These are phyloP conservation scores for Ophiocordyceps unilateralis DNA, from an alignment of 2,329 filamentous ascomycete species.

Conservation along the genomic window DNA sequence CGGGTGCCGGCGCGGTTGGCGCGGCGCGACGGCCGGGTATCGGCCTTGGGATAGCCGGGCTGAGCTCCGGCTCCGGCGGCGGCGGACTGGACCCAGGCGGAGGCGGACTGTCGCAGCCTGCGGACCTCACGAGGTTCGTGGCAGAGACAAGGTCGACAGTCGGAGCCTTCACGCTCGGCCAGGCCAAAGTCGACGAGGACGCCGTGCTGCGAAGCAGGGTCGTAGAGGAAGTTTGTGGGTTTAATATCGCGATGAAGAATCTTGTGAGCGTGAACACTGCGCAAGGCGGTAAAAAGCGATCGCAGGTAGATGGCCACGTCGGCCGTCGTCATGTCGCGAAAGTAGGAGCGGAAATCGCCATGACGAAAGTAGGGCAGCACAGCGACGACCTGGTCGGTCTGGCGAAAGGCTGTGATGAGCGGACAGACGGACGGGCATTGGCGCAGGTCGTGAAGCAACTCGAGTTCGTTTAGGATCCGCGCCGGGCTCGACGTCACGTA, in stretches of 20 bases:
- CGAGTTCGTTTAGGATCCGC: conserved; percentile 90
- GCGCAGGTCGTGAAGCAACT: conserved; percentile 75
- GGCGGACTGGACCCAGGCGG: conserved; percentile 35
- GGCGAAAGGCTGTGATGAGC: conserved; percentile 89
- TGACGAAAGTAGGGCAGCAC: conserved; percentile 93
- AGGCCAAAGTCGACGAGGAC: conserved; percentile 99
- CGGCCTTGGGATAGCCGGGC: conserved; percentile 70
- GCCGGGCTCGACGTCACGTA: conserved; percentile 93
- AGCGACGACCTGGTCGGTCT: conserved; percentile 87
- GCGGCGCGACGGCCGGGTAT: conserved; percentile 70
- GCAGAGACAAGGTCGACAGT: conserved; percentile 70
- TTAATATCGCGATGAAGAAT: conserved; percentile 96
- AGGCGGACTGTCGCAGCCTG: conserved; percentile 38
- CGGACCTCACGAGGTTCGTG: conserved; percentile 46
- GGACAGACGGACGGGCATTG: conserved; percentile 78
- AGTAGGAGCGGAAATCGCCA: conserved; percentile 88
- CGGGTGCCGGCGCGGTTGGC: conserved; percentile 90
- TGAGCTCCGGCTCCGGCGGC: conserved; percentile 31
- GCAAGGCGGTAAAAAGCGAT: conserved; percentile 71
- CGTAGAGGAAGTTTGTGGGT: conserved; percentile 93
- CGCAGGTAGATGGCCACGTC: conserved; percentile 85
- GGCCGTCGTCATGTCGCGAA: conserved; percentile 67
- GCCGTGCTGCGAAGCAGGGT: conserved; percentile 60
- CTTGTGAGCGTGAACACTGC: conserved; percentile 62
- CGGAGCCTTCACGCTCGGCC: conserved; percentile 66